Percentiles rank a stretch among this genome's conserved stretches.
Conservation (phyloP, 139 green algal genomes). For the Chlamydomonas schloesseri region DNA sequence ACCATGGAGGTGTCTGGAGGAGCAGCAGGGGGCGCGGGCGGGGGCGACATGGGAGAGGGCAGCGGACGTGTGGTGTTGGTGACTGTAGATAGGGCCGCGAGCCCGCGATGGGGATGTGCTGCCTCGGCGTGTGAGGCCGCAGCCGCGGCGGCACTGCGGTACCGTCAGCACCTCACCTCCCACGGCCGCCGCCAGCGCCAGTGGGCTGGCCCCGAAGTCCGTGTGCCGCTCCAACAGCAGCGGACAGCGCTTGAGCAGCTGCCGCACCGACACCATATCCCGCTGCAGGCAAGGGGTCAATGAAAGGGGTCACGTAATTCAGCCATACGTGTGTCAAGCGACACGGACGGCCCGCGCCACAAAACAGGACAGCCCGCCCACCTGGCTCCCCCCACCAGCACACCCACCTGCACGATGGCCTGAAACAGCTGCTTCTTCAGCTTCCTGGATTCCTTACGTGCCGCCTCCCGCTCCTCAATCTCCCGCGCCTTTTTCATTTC, state of each 20-base stretch:
- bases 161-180: conserved; percentile 43
- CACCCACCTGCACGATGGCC: conserved; percentile 37
- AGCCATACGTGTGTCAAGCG: too few species aligned
- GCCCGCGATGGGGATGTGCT: too few species aligned
- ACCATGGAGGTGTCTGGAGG: conserved; percentile 33
- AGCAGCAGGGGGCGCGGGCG: too few species aligned
- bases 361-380: too few species aligned
- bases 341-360: too few species aligned
- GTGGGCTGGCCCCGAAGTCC: neutral
- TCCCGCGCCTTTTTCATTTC: conserved; percentile 10
- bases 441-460: neutral
- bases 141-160: too few species aligned
- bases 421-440: conserved; percentile 43
- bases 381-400: too few species aligned
- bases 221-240: conserved; percentile 50
- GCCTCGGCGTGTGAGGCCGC: too few species aligned
- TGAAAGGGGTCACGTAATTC: too few species aligned
- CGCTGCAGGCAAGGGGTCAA: neutral
- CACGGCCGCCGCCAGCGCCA: conserved; percentile 44
- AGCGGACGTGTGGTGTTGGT: too few species aligned
- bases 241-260: neutral
- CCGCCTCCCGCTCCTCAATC: neutral
- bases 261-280: neutral
- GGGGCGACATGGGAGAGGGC: neutral
- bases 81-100: too few species aligned